Base-by-base conservation (phyloP, 768 basidiomycete species). In the Macrolepiota dolichaula region DNA sequence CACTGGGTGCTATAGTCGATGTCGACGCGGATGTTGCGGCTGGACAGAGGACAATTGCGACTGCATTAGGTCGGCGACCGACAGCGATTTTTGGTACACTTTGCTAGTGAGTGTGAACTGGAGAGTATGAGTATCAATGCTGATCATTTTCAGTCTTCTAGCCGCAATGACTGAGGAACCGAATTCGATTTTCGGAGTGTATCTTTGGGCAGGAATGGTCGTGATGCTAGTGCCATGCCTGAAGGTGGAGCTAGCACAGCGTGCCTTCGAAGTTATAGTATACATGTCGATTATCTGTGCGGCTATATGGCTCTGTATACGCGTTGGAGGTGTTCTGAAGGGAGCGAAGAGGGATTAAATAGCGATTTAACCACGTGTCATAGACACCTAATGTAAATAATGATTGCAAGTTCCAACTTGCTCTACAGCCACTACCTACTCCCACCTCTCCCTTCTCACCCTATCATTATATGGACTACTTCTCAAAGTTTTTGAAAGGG, bases 401-500 rank as follows among this genome's bases (percentile, higher is more conserved):
- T 29, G 24, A 38, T 46, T n/a, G 24, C 12, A n/a, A 22, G 36
- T 56, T 15, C 3, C 19, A 2, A 12, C 36, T 36, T n/a, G n/a
- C n/a, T 22, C 38, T n/a, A 29, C 55, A 15, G 17, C 32, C 40
- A 15, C 19, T 38, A 32, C 24, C 15, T 27, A 47, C 19, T 49
- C 22, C 55, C 38, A 50, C 51, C 53, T 36, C 19, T 17, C 24
- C 46, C 44, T 38, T n/a, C 50, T 44, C 50, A 22, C 51, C 54
- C 12, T 49, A 24, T 37, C 17, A 29, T 40, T 66, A 57, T 62
- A 92, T 92, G 91, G 90, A 92, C 67, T 94, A 93, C 72, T 94
- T 94, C 69, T 88, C 90, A 55, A 92, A 91, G 70, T 92, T 93
- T 68, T 77, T 94, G 69, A 69, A 78, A 74, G 67, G 76, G 68